Conservation (phyloP, 345 rosid genomes). For the Sonneratia caseolaris region DNA sequence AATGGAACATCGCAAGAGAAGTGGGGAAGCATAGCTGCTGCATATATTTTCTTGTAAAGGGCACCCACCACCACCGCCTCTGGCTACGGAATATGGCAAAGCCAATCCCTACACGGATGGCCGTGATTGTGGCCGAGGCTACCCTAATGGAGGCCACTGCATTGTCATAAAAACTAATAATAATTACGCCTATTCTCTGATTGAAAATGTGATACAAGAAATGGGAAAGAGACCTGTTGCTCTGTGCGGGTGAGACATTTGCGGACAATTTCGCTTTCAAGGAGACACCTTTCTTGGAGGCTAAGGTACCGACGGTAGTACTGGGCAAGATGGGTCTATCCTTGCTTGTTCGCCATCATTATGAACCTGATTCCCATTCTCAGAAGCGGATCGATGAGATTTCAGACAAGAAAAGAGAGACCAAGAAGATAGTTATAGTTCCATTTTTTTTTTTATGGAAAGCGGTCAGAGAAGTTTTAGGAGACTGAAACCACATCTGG, state of each 20-base stretch:
- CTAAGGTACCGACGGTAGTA: conserved; percentile 86
- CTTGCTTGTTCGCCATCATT: conserved; percentile 97
- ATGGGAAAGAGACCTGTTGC: conserved; percentile 46
- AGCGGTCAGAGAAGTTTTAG: neutral
- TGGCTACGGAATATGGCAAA: no score
- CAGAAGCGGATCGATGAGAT: neutral
- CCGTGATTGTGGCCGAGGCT: no score
- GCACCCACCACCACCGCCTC: no score
- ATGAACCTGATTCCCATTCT: conserved; percentile 88
- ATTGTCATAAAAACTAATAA: no score
- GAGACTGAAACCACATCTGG: neutral
- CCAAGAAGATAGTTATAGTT: neutral
- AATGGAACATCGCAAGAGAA: neutral
- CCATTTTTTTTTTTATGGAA: neutral
- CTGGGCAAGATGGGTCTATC: conserved; percentile 94
- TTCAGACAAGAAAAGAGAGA: neutral
- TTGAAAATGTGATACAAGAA: neutral
- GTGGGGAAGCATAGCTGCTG: no score
- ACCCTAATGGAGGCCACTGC: no score
- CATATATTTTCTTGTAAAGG: no score
- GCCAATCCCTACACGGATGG: no score
- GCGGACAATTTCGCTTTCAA: conserved; percentile 97
- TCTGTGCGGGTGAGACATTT: conserved; percentile 95
- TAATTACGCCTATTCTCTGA: no score
- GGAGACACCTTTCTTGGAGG: conserved; percentile 92